Evolutionary conservation across 768 basidiomycete genomes (phyloP).

Genomic region (Amanita polypyramis): DNA sequence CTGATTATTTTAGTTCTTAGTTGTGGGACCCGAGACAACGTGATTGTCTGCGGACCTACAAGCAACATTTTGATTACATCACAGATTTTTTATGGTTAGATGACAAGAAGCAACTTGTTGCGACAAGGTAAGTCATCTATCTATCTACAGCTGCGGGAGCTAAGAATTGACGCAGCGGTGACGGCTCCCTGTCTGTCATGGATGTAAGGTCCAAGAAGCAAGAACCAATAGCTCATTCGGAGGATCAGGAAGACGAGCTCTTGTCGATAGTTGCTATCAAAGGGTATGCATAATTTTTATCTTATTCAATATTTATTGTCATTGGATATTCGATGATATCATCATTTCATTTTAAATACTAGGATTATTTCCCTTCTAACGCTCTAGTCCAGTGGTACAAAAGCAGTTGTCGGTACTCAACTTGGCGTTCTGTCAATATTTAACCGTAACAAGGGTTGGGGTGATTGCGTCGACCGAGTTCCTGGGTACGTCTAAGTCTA

Average conservation of each 20-base stretch:
- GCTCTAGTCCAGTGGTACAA: slow-evolving; percentile 42
- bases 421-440: slow-evolving; percentile 85
- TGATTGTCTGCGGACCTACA: slow-evolving; percentile 55
- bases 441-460: slow-evolving; percentile 81
- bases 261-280: slow-evolving; percentile 81
- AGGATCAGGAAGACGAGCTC: slow-evolving; percentile 94
- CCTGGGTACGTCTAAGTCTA: slow-evolving; percentile 50
- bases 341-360: no score
- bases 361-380: background rate
- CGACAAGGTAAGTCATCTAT: slow-evolving; percentile 59
- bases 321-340: no score
- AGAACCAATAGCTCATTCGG: slow-evolving; percentile 75
- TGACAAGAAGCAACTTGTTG: slow-evolving; percentile 75
- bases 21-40: slow-evolving; percentile 81
- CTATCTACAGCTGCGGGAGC: background rate
- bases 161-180: slow-evolving; percentile 45
- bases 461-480: slow-evolving; percentile 84
- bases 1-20: slow-evolving; percentile 26
- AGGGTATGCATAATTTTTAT: slow-evolving; percentile 34
- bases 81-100: slow-evolving; percentile 83
- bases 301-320: slow-evolving; percentile 9
- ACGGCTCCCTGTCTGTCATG: slow-evolving; percentile 87
- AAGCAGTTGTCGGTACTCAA: slow-evolving; percentile 83
- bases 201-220: slow-evolving; percentile 78
- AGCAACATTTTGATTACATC: slow-evolving; percentile 91